These are phyloP conservation scores for Tritrichomonas musculus DNA, from an alignment of 208 protist genomes.

Conservation along the genomic window DNA sequence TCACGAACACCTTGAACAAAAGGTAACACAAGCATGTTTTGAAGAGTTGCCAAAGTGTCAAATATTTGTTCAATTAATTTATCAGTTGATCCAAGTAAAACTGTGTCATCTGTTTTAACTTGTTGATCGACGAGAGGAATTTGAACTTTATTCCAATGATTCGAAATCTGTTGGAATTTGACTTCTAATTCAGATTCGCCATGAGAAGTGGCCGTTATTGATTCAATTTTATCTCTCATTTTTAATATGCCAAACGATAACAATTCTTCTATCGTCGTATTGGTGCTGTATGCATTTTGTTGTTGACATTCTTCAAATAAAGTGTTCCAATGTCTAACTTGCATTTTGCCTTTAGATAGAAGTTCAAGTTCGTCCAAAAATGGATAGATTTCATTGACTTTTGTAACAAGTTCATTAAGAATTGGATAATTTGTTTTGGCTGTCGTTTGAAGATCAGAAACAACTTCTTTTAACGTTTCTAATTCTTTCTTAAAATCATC, in stretches of 20 bases:
- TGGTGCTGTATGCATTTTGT: background rate
- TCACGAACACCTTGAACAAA: background rate
- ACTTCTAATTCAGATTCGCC: background rate
- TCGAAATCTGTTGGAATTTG: background rate
- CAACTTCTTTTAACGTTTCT: background rate
- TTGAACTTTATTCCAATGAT: conserved; percentile 17
- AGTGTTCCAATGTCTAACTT: background rate
- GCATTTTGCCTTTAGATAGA: background rate
- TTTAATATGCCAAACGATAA: background rate
- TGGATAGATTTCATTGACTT: background rate
- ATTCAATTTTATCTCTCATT: background rate
- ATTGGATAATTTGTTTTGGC: conserved; percentile 3
- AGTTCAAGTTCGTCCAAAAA: background rate
- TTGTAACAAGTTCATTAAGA: background rate
- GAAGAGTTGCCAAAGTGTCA: background rate
- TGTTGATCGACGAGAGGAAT: background rate
- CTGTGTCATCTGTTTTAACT: background rate
- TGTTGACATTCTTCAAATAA: background rate
- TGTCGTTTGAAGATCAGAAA: background rate
- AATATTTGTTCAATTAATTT: background rate
- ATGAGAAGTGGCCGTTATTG: background rate
- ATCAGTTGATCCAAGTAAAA: background rate
- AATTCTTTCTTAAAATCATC: background rate
- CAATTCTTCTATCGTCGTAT: background rate
- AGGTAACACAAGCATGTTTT: background rate